Base-by-base conservation (phyloP, 164 flowering plant genomes). In the Paratinospora sagittata region DNA sequence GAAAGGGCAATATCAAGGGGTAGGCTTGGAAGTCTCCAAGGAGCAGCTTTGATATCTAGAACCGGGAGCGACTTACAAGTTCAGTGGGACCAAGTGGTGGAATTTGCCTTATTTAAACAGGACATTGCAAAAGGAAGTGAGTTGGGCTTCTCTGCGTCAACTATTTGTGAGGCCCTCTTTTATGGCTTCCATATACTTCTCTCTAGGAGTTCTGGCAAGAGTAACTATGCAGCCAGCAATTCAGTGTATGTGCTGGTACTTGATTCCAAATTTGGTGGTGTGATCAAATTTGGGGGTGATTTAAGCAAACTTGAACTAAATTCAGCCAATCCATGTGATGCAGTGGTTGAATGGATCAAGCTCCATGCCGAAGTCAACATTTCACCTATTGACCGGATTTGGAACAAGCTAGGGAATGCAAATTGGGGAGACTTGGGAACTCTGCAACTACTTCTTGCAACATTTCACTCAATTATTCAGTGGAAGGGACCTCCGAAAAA, bases 351-450 rank as follows among this genome's bases (percentile, higher is more conserved):
- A 62, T 91, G 97, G 97, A 78, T 91, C 11, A 88, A 78, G 60
- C 65, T 68, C 62, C 85, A 86, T 78, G 82, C 95, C 0, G 79
- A 85, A 72, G 73, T 91, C 65, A 41, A 78, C 63, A 82, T 91
- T 73, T 87, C 95, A 17, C 83, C 91, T 2, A 80, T 87, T 7
- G 93, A 89, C 66, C 76, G 80, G 71, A 82, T 91, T 71, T 91
- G 97, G 97, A 91, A 91, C 80, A 87, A 89, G 82, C 84, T 91
- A 33, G 97, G 97, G 47, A 91, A 91, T 84, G 83, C 89, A 45
- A 91, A 86, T 60, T 91, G 97, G 97, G 89, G 90, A 30, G 97
- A 91, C 78, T 60, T 88, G 7, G 97, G 91, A 27, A 84, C 93
- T 67, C 69, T 89, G 34, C 95, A 89, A 80, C 45, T 86, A 57